phyloP scores from a whole-genome alignment of 495 filamentous ascomycete species.

The Aspergillus conjunctus region DNA sequence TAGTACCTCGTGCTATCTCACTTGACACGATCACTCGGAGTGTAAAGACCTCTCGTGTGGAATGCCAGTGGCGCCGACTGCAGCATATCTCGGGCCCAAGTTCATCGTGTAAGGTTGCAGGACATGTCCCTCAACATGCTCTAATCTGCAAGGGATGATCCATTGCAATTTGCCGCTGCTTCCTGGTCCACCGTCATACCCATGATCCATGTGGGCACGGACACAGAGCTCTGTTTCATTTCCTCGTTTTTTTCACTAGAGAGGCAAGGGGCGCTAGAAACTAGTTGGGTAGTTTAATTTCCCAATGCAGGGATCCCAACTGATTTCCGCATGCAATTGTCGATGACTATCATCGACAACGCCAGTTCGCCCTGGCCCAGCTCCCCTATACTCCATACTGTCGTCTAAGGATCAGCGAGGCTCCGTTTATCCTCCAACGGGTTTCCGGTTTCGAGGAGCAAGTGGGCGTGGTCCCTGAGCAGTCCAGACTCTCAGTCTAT shows the following conservation, averaged over 20 bases:
- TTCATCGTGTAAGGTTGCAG: conserved; percentile 19
- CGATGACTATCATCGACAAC: conserved; percentile 6
- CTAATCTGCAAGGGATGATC: conserved; percentile 20
- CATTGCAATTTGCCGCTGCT: neutral
- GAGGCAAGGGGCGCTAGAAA: conserved; percentile 19
- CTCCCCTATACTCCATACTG: neutral
- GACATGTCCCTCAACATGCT: conserved; percentile 17
- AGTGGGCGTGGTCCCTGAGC: neutral
- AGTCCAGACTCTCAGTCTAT: neutral
- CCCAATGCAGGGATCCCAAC: conserved; percentile 17
- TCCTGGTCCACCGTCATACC: neutral
- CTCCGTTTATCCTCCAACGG: neutral
- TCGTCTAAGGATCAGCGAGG: neutral
- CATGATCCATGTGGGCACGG: conserved; percentile 13
- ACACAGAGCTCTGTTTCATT: neutral
- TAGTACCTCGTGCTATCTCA: neutral
- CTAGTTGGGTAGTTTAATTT: conserved; percentile 19
- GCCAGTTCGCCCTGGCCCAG: neutral
- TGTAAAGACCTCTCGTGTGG: conserved; percentile 20
- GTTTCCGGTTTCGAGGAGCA: conserved; percentile 6
- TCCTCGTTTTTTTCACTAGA: neutral
- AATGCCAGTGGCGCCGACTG: conserved; percentile 17
- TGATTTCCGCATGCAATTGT: conserved; percentile 7
- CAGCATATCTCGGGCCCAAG: conserved; percentile 12
- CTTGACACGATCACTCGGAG: neutral